Evolutionary conservation across 192 early-diverging fungal species (phyloP), one percentile per base, ranked within the genome.

Genomic region (Ramicandelaber brevisporus): DNA sequence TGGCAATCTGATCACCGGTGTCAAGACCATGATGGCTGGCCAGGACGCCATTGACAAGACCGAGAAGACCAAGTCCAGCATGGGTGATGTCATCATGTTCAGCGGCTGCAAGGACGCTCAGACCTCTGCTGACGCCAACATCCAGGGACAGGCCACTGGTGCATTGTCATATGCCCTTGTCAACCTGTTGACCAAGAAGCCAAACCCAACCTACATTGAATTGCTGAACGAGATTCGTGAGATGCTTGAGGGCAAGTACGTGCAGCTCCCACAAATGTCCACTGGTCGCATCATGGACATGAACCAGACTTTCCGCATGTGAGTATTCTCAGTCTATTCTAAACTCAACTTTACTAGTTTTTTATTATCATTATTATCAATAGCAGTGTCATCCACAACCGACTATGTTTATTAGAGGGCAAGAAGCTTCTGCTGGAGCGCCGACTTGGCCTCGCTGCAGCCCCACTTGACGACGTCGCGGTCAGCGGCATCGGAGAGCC

Each of bases 81-180:
- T 55, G 45, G 74, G 70, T 8, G 78, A 81, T 37, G 70, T 73
- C 9, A 50, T 81, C 31, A 73, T 73, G 78, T 69, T 81, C 35
- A 71, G 67, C 30, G 77, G 77, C 17, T 82, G 78, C 40, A 75
- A 72, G 31, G 78, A 82, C 34, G 56, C 59, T 30, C 75, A 82
- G 42, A 82, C 78, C 11, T 77, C 73, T 12, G 75, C 75, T 5
- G 78, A 82, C 50, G 53, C 75, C 17, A 54, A 61, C 24, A 56
- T 68, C 13, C 56, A 53, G 13, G 61, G 53, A 13, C 37, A 43
- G 6, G 62, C 61, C 40, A 77, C 70, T 0, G 75, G 73, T 17
- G 76, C 73, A 10, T 75, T 78, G 70, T 65, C 68, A 20, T 59
- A 77, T 26, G 70, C 78, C 0, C 67, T 82, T 14, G 62, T 65